These are phyloP conservation scores for Dimocarpus longan DNA, from an alignment of 345 rosid genomes.

Conservation along the genomic window DNA sequence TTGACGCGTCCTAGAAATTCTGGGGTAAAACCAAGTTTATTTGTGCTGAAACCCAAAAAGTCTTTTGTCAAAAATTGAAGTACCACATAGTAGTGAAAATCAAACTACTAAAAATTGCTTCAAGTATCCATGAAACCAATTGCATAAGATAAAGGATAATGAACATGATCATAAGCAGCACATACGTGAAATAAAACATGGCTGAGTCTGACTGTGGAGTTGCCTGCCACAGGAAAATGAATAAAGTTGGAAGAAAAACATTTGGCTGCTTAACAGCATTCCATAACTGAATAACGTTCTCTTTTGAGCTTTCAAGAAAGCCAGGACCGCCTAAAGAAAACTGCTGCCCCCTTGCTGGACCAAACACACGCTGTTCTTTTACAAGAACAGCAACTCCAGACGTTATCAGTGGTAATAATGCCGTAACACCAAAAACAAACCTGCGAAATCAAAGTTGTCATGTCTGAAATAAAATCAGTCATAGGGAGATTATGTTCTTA, in stretches of 20 bases:
- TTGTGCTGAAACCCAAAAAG: slow-evolving; percentile 60
- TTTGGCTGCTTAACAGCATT: slow-evolving; percentile 75
- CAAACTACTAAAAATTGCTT: slow-evolving; percentile 10
- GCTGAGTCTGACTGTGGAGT: slow-evolving; percentile 99
- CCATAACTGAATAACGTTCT: slow-evolving; percentile 65
- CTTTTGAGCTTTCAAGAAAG: slow-evolving; percentile 72
- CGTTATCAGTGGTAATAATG: slow-evolving; percentile 78
- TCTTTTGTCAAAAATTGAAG: neutral
- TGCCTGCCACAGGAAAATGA: slow-evolving; percentile 97
- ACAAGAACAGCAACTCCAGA: slow-evolving; percentile 96
- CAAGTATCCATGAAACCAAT: slow-evolving; percentile 10
- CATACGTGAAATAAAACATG: slow-evolving; percentile 96
- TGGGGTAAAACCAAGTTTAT: slow-evolving; percentile 93
- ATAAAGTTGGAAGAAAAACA: slow-evolving; percentile 82
- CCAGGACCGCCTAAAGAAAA: slow-evolving; percentile 41
- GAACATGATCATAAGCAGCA: slow-evolving; percentile 13
- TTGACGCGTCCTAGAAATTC: slow-evolving; percentile 95
- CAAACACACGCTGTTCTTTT: slow-evolving; percentile 66
- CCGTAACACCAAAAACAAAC: slow-evolving; percentile 95
- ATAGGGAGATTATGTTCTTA: neutral
- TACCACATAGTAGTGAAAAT: slow-evolving; percentile 14
- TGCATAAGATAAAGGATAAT: neutral
- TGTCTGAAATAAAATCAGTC: slow-evolving; percentile 3
- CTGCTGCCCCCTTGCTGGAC: slow-evolving; percentile 45
- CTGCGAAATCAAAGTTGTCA: slow-evolving; percentile 51